phyloP scores from a whole-genome alignment of 352 stramenopile species.

The Bremia lactucae region DNA sequence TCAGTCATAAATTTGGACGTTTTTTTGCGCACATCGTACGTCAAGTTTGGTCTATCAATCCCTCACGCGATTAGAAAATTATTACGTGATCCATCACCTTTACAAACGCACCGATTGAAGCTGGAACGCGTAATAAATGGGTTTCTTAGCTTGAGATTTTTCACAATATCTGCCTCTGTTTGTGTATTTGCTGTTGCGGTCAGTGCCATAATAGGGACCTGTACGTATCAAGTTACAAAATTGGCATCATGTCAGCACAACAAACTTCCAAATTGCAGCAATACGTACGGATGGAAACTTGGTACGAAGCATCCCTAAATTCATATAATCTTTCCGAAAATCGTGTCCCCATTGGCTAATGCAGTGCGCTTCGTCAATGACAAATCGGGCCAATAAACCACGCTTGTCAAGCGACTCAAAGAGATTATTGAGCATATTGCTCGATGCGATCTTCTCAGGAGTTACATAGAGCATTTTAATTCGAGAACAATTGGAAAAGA shows the following conservation, averaged over 20 bases:
- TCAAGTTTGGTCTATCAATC: slow-evolving; percentile 56
- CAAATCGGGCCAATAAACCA: slow-evolving; percentile 90
- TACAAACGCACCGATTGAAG: slow-evolving; percentile 60
- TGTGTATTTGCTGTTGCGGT: slow-evolving; percentile 82
- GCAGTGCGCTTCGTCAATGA: slow-evolving; percentile 96
- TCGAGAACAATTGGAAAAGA: slow-evolving; percentile 73
- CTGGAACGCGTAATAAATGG: slow-evolving; percentile 77
- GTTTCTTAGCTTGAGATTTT: slow-evolving; percentile 57
- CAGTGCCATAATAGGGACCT: slow-evolving; percentile 84
- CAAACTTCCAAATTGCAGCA: neutral
- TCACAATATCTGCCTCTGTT: slow-evolving; percentile 75
- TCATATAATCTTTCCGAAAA: slow-evolving; percentile 98
- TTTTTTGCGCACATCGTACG: slow-evolving; percentile 79
- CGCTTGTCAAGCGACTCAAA: slow-evolving; percentile 70
- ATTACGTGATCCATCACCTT: neutral
- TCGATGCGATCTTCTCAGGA: slow-evolving; percentile 92
- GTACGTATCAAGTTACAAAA: neutral
- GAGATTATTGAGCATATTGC: slow-evolving; percentile 78
- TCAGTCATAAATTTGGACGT: slow-evolving; percentile 71
- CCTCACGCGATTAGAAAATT: slow-evolving; percentile 6
- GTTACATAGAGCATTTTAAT: slow-evolving; percentile 99
- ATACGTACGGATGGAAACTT: slow-evolving; percentile 87
- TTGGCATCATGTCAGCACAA: neutral
- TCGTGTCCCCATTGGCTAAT: slow-evolving; percentile 98
- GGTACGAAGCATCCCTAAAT: slow-evolving; percentile 83